A percentile compares a stretch with the other conserved stretches of the same genome.
phyloP scores from a whole-genome alignment of 1,284 basidiomycete species.

The Apiotrichum sp. region DNA sequence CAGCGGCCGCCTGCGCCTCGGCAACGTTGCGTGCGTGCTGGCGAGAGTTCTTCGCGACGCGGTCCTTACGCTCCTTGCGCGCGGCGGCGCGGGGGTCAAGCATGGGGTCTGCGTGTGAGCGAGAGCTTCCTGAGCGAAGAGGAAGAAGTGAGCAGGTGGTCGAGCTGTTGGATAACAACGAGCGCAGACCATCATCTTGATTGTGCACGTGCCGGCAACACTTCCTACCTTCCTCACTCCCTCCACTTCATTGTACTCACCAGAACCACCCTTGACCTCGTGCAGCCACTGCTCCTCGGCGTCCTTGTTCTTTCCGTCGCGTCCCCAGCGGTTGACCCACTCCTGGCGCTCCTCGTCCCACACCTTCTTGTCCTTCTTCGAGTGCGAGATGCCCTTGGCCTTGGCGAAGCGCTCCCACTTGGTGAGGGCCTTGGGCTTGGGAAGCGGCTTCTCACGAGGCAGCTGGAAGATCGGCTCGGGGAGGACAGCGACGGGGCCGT shows the following conservation, averaged over 20 bases:
- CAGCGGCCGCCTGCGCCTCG: slow-evolving; percentile 48
- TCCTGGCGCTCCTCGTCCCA: slow-evolving; percentile 95
- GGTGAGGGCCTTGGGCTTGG: slow-evolving; percentile 84
- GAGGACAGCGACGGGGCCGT: slow-evolving; percentile 78
- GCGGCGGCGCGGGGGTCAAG: slow-evolving; percentile 72
- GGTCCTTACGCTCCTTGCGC: slow-evolving; percentile 68
- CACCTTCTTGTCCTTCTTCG: slow-evolving; percentile 69
- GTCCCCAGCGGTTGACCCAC: slow-evolving; percentile 91
- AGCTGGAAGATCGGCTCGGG: slow-evolving; percentile 69
- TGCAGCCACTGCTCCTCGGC: slow-evolving; percentile 86
- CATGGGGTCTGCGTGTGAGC: slow-evolving; percentile 52
- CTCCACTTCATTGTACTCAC: slow-evolving; percentile 52
- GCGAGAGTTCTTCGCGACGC: slow-evolving; percentile 76
- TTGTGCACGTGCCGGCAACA: background rate
- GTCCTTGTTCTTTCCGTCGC: slow-evolving; percentile 83
- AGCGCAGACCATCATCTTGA: background rate
- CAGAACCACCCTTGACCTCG: slow-evolving; percentile 77
- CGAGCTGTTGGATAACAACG: too few species aligned
- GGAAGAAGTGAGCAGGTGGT: too few species aligned
- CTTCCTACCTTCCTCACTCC: too few species aligned
- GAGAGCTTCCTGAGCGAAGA: too few species aligned
- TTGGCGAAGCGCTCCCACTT: slow-evolving; percentile 97
- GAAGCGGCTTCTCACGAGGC: slow-evolving; percentile 85
- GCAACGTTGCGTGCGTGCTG: slow-evolving; percentile 76
- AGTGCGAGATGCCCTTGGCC: slow-evolving; percentile 86